Percentiles rank a stretch among this genome's conserved stretches.
These are phyloP conservation scores for Leccinum ochraceum DNA, from an alignment of 768 basidiomycete species.

Conservation along the genomic window DNA sequence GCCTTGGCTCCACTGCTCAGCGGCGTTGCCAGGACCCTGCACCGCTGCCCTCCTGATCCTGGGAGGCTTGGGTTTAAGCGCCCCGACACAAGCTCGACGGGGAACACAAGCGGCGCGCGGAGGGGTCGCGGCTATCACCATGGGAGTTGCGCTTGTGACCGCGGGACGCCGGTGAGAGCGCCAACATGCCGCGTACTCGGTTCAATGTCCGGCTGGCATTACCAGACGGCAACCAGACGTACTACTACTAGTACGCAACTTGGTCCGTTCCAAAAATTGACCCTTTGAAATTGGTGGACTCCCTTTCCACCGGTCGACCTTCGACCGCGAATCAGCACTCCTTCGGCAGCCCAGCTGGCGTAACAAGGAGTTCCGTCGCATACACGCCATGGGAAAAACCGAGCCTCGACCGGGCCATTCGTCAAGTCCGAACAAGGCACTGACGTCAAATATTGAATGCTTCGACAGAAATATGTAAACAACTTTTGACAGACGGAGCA, in stretches of 20 bases:
- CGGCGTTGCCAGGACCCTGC: slow-evolving; percentile 31
- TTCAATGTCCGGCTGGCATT: neutral
- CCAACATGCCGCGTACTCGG: neutral
- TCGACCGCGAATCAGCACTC: slow-evolving; percentile 6
- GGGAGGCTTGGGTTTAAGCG: slow-evolving; percentile 8
- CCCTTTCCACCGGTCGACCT: neutral
- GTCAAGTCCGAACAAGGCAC: neutral
- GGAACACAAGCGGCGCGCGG: slow-evolving; percentile 24
- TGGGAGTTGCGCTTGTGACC: slow-evolving; percentile 1
- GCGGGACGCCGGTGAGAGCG: neutral
- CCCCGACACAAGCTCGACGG: slow-evolving; percentile 13
- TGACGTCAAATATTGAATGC: slow-evolving; percentile 1
- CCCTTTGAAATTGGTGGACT: neutral
- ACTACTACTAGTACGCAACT: neutral
- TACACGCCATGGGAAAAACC: neutral
- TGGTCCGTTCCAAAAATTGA: neutral
- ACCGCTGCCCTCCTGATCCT: slow-evolving; percentile 15
- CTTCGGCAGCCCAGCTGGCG: neutral
- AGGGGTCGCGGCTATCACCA: slow-evolving; percentile 22
- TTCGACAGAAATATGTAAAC: neutral
- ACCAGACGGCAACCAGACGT: slow-evolving; percentile 1
- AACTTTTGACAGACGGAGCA: slow-evolving; percentile 1
- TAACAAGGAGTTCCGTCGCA: neutral
- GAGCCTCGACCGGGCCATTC: slow-evolving; percentile 1
- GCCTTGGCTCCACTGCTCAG: slow-evolving; percentile 25